These are phyloP conservation scores for Aspergillus pseudonomiae DNA, from an alignment of 2,329 filamentous ascomycete species.

Conservation along the genomic window DNA sequence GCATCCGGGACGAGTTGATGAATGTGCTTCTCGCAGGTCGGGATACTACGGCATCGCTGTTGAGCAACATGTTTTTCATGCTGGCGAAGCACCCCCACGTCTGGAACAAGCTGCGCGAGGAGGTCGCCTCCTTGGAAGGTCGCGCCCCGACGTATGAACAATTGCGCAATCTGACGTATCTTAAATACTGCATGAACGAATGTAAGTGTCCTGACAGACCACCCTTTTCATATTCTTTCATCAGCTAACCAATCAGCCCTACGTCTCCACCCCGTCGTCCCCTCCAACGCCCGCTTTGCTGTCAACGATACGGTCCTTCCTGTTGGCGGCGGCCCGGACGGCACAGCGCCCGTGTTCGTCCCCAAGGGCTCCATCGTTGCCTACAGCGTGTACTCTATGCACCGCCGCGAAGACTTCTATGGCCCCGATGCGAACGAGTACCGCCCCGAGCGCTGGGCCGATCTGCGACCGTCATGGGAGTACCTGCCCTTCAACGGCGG, in stretches of 20 bases:
- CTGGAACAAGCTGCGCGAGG: constrained; percentile 40
- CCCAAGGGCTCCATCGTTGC: constrained; percentile 65
- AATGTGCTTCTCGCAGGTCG: constrained; percentile 56
- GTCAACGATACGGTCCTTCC: constrained; percentile 44
- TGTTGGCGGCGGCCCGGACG: constrained; percentile 62
- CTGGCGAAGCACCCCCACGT: constrained; percentile 44
- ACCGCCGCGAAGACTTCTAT: constrained; percentile 60
- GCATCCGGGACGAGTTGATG: constrained; percentile 50
- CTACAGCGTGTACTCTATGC: constrained; percentile 72
- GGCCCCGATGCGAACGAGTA: constrained; percentile 50
- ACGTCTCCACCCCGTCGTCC: constrained; percentile 48
- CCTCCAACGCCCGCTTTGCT: constrained; percentile 43
- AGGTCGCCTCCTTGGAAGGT: constrained; percentile 27
- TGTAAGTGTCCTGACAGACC: constrained; percentile 13
- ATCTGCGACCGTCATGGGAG: constrained; percentile 31
- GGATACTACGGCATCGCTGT: constrained; percentile 52
- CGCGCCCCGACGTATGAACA: constrained; percentile 26
- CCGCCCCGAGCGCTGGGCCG: constrained; percentile 53
- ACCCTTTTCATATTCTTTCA: background rate
- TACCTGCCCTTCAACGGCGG: constrained; percentile 41
- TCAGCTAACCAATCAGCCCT: constrained; percentile 30
- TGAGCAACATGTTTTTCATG: constrained; percentile 50
- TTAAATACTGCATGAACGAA: constrained; percentile 29
- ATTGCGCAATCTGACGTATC: constrained; percentile 28
- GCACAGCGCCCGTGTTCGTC: constrained; percentile 62